Conservation (phyloP, 129 eudicot species). For the Tanacetum coccineum region DNA sequence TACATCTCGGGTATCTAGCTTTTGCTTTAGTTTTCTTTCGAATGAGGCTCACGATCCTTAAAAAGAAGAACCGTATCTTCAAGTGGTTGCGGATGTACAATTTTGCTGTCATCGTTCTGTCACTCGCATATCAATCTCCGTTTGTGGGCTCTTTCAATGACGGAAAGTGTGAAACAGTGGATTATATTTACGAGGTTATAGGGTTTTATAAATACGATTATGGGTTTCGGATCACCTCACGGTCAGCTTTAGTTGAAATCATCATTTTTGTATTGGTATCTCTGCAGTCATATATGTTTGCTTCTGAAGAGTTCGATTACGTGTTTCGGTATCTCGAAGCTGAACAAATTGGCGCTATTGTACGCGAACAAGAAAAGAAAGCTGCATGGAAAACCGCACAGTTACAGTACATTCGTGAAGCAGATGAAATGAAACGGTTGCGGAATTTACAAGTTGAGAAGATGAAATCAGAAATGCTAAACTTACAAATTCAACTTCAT, state of each 20-base stretch:
- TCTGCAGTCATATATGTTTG: conserved; percentile 52
- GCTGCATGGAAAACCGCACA: conserved; percentile 57
- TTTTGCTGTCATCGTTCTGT: conserved; percentile 46
- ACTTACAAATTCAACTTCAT: conserved; percentile 49
- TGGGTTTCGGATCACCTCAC: conserved; percentile 48
- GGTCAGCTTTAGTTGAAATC: conserved; percentile 50
- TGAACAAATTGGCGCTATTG: conserved; percentile 54
- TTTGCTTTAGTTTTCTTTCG: conserved; percentile 46
- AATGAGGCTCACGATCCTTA: conserved; percentile 45
- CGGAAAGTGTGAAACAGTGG: conserved; percentile 42
- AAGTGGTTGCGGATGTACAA: conserved; percentile 54
- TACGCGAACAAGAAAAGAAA: conserved; percentile 50
- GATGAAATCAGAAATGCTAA: conserved; percentile 60
- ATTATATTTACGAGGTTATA: conserved; percentile 49
- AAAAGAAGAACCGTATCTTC: conserved; percentile 45
- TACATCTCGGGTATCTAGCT: conserved; percentile 52
- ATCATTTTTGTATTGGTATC: conserved; percentile 47
- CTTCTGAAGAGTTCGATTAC: conserved; percentile 56
- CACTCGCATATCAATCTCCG: conserved; percentile 50
- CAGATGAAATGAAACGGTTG: conserved; percentile 43
- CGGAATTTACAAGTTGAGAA: conserved; percentile 55
- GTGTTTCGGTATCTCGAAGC: conserved; percentile 51
- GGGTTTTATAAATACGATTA: conserved; percentile 54
- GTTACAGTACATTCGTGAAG: conserved; percentile 51
- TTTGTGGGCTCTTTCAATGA: conserved; percentile 43